These are phyloP conservation scores for Rhododendron kiyosumense DNA, from an alignment of 148 eudicot genomes.

Conservation along the genomic window DNA sequence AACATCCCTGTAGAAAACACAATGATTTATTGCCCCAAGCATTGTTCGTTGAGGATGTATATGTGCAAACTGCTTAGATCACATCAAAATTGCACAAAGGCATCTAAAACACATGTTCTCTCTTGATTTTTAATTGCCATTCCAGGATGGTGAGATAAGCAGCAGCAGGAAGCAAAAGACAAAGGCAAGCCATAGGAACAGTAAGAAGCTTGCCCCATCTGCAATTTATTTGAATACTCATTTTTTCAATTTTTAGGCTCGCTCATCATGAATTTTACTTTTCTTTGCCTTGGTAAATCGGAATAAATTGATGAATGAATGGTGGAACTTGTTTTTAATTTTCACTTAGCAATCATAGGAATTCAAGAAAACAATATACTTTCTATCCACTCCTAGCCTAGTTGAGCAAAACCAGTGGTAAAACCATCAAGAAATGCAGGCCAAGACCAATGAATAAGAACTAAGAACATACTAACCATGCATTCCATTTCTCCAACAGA, in stretches of 20 bases:
- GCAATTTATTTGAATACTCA: neutral
- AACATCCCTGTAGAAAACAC: slow-evolving; percentile 63
- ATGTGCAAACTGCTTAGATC: neutral
- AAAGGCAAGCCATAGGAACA: neutral
- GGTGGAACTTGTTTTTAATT: neutral
- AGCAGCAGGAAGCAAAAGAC: neutral
- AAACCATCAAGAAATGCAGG: slow-evolving; percentile 2
- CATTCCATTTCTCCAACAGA: slow-evolving; percentile 99
- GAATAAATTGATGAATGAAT: neutral
- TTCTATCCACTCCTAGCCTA: neutral
- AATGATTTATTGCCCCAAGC: neutral
- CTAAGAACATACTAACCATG: slow-evolving; percentile 56
- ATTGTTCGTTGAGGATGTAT: neutral
- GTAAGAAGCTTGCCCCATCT: neutral
- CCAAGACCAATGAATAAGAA: neutral
- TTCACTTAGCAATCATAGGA: neutral
- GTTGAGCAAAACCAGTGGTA: neutral
- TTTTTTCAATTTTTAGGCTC: neutral
- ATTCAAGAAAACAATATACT: neutral
- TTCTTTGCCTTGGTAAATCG: neutral
- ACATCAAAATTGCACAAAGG: slow-evolving; percentile 2
- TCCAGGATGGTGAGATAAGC: neutral
- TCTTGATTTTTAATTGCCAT: neutral
- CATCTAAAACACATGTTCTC: neutral
- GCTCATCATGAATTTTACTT: neutral